Conservation (phyloP, 2,329 filamentous ascomycete genomes). For the Sphaerulina vaccinii region DNA sequence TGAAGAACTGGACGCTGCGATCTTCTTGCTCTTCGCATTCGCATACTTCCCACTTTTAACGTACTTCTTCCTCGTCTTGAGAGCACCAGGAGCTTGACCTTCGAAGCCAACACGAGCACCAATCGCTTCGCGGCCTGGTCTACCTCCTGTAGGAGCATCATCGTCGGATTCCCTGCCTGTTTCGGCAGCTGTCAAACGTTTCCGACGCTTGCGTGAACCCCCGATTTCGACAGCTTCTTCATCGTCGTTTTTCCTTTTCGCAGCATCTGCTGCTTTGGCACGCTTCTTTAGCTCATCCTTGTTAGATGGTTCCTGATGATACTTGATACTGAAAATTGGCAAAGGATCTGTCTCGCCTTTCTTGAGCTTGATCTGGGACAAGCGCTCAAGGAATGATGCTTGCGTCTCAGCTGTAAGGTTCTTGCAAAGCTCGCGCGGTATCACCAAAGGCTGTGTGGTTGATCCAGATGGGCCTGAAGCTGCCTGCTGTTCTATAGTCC, state of each 20-base stretch:
- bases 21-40: neutral
- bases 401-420: slow-evolving; percentile 28
- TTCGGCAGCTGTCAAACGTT: slow-evolving; percentile 17
- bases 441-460: slow-evolving; percentile 20
- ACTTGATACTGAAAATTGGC: slow-evolving; percentile 31
- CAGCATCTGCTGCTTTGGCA: slow-evolving; percentile 16
- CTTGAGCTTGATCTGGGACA: slow-evolving; percentile 44
- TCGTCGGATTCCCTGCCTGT: slow-evolving; percentile 1
- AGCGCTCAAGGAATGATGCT: slow-evolving; percentile 41
- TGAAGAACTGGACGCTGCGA: neutral
- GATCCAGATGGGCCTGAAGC: neutral
- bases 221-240: slow-evolving; percentile 5
- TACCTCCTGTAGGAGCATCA: neutral
- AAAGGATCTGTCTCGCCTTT: slow-evolving; percentile 41
- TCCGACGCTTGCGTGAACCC: slow-evolving; percentile 15
- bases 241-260: slow-evolving; percentile 11
- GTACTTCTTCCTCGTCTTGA: neutral
- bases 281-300: slow-evolving; percentile 23
- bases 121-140: neutral
- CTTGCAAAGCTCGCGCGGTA: slow-evolving; percentile 26
- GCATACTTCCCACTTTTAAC: neutral
- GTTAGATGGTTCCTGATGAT: slow-evolving; percentile 27
- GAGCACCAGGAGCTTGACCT: slow-evolving; percentile 2
- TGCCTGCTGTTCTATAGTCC: neutral
- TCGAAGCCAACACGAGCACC: slow-evolving; percentile 12